Base-by-base conservation (phyloP, 1,139 yeast species). In the Suhomyces yuchorum region DNA sequence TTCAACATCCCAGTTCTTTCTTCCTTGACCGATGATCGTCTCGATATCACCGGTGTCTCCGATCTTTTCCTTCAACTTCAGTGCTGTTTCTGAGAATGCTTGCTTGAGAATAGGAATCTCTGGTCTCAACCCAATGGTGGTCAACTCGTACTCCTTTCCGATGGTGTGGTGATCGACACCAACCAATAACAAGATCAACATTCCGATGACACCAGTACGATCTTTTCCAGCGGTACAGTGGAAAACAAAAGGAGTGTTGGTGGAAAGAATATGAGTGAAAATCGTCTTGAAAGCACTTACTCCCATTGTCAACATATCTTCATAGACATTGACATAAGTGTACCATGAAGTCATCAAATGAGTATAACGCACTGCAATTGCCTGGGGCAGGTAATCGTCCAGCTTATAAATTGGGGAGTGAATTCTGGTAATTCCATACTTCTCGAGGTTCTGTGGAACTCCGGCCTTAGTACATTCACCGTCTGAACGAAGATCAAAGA, bases 181-280 rank as follows among this genome's bases (percentile, higher is more conserved):
- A 14, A 80, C 71, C 22, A 88, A 65, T 23, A 82, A 66, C 40
- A 89, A 70, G 3, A 88, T 69, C 47, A 89, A 65, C 82, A 89
- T 87, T 3, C 84, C 79, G 53, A 87, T 63, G 12, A 88, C 73
- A 0, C 96, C 96, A 0, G 96, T 89, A 43, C 96, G 76, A 62
- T 90, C 96, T 62, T 88, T 89, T 2, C 96, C 96, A 1, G 95
- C 95, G 2, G 92, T 82, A 64, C 96, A 89, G 61, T 87, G 95
- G 62, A 84, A 81, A 6, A 86, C 67, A 52, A 87, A 70, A 2
- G 82, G 80, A 14, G 71, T 71, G 17, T 70, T 68, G 2, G 77
- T 75, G 52, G 85, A 87, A 40, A 83, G 70, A 38, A 89, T 70
- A 56, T 70, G 78, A 43, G 68, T 65, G 55, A 85, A 81, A 28